Percentiles rank a stretch among this genome's conserved stretches.
These are phyloP conservation scores for Alloteropsis angusta DNA, from an alignment of 202 grass and related monocot species.

Conservation along the genomic window DNA sequence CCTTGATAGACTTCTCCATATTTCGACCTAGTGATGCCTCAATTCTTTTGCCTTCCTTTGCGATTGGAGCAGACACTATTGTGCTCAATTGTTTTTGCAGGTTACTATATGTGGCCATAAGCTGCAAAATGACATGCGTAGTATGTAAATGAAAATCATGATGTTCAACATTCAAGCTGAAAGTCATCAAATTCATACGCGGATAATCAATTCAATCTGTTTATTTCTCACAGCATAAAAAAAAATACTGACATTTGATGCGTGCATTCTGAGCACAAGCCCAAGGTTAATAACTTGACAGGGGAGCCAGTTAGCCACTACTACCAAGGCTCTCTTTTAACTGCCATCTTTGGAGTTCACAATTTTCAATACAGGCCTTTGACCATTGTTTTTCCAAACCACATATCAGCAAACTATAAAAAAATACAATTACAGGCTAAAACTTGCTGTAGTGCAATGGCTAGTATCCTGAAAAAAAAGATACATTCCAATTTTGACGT, in stretches of 20 bases:
- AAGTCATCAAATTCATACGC: neutral
- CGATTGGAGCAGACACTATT: slow-evolving; percentile 53
- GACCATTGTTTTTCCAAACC: neutral
- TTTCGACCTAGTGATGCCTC: slow-evolving; percentile 62
- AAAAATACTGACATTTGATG: neutral
- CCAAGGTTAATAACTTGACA: neutral
- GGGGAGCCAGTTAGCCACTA: neutral
- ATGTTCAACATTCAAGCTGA: neutral
- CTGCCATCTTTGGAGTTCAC: neutral
- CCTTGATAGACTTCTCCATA: slow-evolving; percentile 84
- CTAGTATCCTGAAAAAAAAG: neutral
- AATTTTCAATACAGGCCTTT: neutral
- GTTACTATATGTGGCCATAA: slow-evolving; percentile 62
- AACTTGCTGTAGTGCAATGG: neutral
- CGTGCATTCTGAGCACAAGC: neutral
- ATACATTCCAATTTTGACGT: neutral
- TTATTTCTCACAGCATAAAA: neutral
- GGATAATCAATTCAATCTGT: neutral
- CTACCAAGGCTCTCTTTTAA: neutral
- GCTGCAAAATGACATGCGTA: slow-evolving; percentile 32
- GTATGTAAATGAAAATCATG: neutral
- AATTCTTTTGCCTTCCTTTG: slow-evolving; percentile 83
- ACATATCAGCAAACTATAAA: neutral
- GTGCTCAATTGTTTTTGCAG: slow-evolving; percentile 75
- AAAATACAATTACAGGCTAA: neutral